A percentile compares a stretch with the other conserved stretches of the same genome.
phyloP scores from a whole-genome alignment of 306 rosid genomes.

The Vigna angularis region DNA sequence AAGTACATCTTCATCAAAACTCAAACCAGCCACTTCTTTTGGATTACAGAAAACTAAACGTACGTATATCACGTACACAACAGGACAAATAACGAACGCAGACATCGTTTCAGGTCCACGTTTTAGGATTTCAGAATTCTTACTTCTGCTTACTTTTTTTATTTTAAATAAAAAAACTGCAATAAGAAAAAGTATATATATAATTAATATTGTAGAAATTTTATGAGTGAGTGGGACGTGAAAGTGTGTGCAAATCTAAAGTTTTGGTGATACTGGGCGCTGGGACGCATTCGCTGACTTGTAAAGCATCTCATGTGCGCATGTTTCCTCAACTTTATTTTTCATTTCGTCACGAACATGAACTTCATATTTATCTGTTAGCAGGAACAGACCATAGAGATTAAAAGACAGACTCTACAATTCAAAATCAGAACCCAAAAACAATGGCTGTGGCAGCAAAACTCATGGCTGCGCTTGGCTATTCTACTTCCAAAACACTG shows the following conservation, averaged over 20 bases:
- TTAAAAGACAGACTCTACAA: neutral
- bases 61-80: neutral
- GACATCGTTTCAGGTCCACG: neutral
- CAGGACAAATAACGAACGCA: neutral
- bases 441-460: neutral
- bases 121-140: neutral
- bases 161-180: neutral
- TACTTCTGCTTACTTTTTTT: neutral
- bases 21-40: neutral
- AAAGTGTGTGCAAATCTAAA: constrained; percentile 9
- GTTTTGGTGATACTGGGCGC: neutral
- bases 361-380: neutral
- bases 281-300: constrained; percentile 11
- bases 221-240: constrained; percentile 10
- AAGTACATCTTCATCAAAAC: neutral
- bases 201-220: neutral
- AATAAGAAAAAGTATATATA: neutral
- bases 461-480: neutral
- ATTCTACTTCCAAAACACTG: neutral
- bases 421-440: constrained; percentile 7
- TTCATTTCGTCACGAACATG: no score
- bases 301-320: constrained; percentile 31
- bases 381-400: neutral
- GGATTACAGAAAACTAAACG: neutral
- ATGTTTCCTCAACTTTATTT: constrained; percentile 12